Conservation (phyloP, 371 early-diverging fungal genomes). For the Encephalitozoon romaleae region DNA sequence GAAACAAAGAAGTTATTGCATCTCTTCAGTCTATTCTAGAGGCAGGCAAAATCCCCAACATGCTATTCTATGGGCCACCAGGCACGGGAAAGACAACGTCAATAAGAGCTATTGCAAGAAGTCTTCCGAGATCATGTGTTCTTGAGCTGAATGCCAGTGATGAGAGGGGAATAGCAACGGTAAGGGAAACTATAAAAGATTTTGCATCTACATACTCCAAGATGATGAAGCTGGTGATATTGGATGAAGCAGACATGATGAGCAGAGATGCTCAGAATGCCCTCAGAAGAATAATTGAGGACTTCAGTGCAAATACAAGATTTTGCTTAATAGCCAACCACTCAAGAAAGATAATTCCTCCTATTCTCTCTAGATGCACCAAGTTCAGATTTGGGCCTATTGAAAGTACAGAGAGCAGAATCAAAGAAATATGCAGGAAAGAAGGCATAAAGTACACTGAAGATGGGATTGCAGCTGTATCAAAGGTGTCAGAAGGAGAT, state of each 20-base stretch:
- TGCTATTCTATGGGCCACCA: slow-evolving; percentile 93
- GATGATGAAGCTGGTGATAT: slow-evolving; percentile 82
- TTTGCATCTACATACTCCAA: slow-evolving; percentile 79
- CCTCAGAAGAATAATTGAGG: slow-evolving; percentile 92
- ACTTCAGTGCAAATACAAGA: slow-evolving; percentile 79
- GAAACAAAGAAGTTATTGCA: slow-evolving; percentile 56
- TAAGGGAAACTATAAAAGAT: slow-evolving; percentile 85
- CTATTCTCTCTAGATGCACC: slow-evolving; percentile 91
- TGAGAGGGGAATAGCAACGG: slow-evolving; percentile 88
- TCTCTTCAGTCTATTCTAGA: slow-evolving; percentile 27
- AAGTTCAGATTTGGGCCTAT: slow-evolving; percentile 88
- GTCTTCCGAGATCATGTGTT: slow-evolving; percentile 70
- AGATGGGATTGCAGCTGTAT: slow-evolving; percentile 70
- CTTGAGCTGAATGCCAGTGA: slow-evolving; percentile 97
- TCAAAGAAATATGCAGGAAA: slow-evolving; percentile 52
- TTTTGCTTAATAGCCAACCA: slow-evolving; percentile 97
- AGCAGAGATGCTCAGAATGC: slow-evolving; percentile 93
- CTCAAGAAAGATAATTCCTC: slow-evolving; percentile 88
- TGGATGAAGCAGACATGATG: slow-evolving; percentile 99
- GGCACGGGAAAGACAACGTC: slow-evolving; percentile 89
- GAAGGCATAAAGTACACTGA: slow-evolving; percentile 63
- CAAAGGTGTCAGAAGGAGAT: slow-evolving; percentile 75
- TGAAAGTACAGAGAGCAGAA: slow-evolving; percentile 67
- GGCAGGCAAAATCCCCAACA: slow-evolving; percentile 73
- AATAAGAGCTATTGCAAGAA: slow-evolving; percentile 74